Conservation (phyloP, 2,329 filamentous ascomycete species). For the Cercospora sp. region DNA sequence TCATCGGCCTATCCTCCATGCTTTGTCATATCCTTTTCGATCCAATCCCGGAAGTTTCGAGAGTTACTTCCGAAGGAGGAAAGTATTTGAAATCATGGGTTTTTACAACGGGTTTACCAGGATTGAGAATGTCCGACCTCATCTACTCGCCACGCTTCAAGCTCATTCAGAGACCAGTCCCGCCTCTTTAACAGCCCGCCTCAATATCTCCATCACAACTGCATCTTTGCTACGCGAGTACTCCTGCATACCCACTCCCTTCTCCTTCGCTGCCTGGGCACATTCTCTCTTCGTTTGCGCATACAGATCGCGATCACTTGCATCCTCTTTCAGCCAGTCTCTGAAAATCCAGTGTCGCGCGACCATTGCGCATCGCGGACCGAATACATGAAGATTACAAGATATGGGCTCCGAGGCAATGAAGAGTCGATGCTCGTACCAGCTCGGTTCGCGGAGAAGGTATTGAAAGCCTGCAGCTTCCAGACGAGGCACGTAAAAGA, state of each 20-base stretch:
- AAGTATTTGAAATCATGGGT: neutral
- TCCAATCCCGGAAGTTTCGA: no score
- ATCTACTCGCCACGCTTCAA: neutral
- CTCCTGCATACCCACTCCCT: slow-evolving; percentile 22
- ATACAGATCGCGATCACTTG: slow-evolving; percentile 46
- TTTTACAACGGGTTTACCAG: neutral
- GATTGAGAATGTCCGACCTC: neutral
- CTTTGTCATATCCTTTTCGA: no score
- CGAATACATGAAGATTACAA: slow-evolving; percentile 54
- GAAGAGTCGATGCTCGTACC: slow-evolving; percentile 54
- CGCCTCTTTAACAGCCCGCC: slow-evolving; percentile 35
- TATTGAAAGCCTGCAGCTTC: slow-evolving; percentile 51
- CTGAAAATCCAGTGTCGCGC: slow-evolving; percentile 49
- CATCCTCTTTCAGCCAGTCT: slow-evolving; percentile 46
- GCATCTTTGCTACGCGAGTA: slow-evolving; percentile 49
- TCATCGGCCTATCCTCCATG: neutral
- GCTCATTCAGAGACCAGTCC: neutral
- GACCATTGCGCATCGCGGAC: slow-evolving; percentile 46
- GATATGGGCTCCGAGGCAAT: slow-evolving; percentile 36
- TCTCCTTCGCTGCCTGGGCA: slow-evolving; percentile 24
- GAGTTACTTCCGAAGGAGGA: no score
- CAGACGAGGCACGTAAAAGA: slow-evolving; percentile 46
- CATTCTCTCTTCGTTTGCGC: slow-evolving; percentile 42
- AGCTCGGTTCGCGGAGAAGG: slow-evolving; percentile 48
- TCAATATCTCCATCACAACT: slow-evolving; percentile 44